Conservation (phyloP, 441 rosid genomes). For the Daphne laureola region DNA sequence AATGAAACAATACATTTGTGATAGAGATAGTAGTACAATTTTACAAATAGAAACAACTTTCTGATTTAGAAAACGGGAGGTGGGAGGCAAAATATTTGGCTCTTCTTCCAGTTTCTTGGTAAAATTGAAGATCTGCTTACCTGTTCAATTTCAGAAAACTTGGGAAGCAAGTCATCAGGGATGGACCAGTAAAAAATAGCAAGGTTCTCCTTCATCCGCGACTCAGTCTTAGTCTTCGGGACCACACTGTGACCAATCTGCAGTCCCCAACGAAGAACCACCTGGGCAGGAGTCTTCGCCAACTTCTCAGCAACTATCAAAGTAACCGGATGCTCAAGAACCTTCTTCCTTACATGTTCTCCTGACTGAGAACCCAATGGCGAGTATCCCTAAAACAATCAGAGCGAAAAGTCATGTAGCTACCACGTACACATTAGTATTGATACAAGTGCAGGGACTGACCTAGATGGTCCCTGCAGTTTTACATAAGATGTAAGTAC, state of each 20-base stretch:
- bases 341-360: slow-evolving; percentile 17
- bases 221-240: slow-evolving; percentile 27
- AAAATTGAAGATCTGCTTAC: slow-evolving; percentile 9
- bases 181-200: slow-evolving; percentile 28
- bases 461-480: no score
- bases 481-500: no score
- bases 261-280: slow-evolving; percentile 29
- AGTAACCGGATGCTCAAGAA: slow-evolving; percentile 19
- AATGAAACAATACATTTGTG: no score
- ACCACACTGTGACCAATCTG: slow-evolving; percentile 30
- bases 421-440: no score
- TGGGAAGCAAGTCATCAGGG: slow-evolving; percentile 21
- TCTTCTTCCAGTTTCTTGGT: no score
- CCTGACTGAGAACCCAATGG: slow-evolving; percentile 24
- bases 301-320: slow-evolving; percentile 14
- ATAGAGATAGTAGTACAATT: no score
- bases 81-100: no score
- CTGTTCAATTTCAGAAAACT: slow-evolving; percentile 12
- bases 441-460: no score
- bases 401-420: neutral
- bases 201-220: slow-evolving; percentile 29
- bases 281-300: slow-evolving; percentile 22
- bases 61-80: no score
- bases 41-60: no score
- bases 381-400: slow-evolving; percentile 21